A percentile compares a stretch with the other conserved stretches of the same genome.
These are phyloP conservation scores for Lentinula edodes DNA, from an alignment of 768 basidiomycete species.

Conservation along the genomic window DNA sequence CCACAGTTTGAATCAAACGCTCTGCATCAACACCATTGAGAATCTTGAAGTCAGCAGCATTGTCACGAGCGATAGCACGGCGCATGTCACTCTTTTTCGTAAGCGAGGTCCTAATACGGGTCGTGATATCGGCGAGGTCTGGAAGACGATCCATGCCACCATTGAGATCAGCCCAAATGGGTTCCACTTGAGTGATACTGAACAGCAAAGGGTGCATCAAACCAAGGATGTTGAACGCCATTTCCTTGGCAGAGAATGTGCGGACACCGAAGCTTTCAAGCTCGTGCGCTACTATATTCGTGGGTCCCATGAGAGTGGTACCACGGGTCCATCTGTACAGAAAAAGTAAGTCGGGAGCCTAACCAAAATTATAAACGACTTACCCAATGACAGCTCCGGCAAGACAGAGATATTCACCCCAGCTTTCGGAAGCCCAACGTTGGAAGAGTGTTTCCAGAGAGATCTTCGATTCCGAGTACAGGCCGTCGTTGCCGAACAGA, in stretches of 20 bases:
- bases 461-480: slow-evolving; percentile 98
- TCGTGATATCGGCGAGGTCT: slow-evolving; percentile 89
- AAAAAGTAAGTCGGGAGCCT: slow-evolving; percentile 7
- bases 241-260: slow-evolving; percentile 99
- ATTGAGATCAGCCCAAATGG: slow-evolving; percentile 98
- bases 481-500: slow-evolving; percentile 93
- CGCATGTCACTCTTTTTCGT: slow-evolving; percentile 88
- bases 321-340: slow-evolving; percentile 87
- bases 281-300: slow-evolving; percentile 91
- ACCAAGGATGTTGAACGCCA: slow-evolving; percentile 99
- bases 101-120: slow-evolving; percentile 75
- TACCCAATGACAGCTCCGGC: slow-evolving; percentile 98
- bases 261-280: slow-evolving; percentile 90
- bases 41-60: slow-evolving; percentile 91
- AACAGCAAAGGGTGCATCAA: slow-evolving; percentile 99
- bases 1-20: slow-evolving; percentile 84
- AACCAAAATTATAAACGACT: slow-evolving; percentile 17
- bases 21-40: slow-evolving; percentile 90
- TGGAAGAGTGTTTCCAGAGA: slow-evolving; percentile 97
- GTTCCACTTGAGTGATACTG: slow-evolving; percentile 99
- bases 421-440: slow-evolving; percentile 96
- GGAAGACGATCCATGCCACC: slow-evolving; percentile 98
- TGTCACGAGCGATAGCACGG: slow-evolving; percentile 89
- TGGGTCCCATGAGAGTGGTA: slow-evolving; percentile 94
- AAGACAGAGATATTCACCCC: slow-evolving; percentile 98